A percentile compares a stretch with the other conserved stretches of the same genome.
phyloP scores from a whole-genome alignment of 2,329 filamentous ascomycete species.

The Cadophora sp. region DNA sequence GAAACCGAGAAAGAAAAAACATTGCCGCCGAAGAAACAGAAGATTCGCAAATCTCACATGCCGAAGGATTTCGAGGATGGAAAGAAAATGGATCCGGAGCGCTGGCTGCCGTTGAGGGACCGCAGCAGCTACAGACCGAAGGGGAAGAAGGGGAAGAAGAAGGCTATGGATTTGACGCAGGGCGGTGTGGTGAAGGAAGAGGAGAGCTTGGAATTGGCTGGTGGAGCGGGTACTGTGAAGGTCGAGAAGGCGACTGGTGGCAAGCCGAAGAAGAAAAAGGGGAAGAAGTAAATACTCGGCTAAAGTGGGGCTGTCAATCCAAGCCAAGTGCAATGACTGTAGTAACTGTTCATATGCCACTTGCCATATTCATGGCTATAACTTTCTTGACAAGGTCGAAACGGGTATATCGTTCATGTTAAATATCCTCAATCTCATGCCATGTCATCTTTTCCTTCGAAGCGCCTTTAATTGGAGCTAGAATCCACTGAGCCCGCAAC shows the following conservation, averaged over 20 bases:
- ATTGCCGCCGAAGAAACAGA: slow-evolving; percentile 60
- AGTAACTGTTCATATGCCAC: neutral
- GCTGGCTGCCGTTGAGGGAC: slow-evolving; percentile 92
- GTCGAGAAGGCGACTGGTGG: slow-evolving; percentile 62
- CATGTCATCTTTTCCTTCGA: neutral
- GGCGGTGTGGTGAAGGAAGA: slow-evolving; percentile 82
- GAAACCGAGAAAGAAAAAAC: slow-evolving; percentile 49
- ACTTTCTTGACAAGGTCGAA: neutral
- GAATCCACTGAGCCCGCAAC: neutral
- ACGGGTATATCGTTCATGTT: neutral
- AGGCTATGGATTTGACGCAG: slow-evolving; percentile 79
- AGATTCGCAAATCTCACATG: slow-evolving; percentile 64
- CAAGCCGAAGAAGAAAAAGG: slow-evolving; percentile 47
- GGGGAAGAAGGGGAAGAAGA: slow-evolving; percentile 90
- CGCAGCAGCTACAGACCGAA: slow-evolving; percentile 88
- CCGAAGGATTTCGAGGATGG: slow-evolving; percentile 78
- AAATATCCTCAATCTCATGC: neutral
- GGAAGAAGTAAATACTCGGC: slow-evolving; percentile 50
- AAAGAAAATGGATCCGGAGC: slow-evolving; percentile 85
- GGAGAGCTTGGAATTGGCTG: slow-evolving; percentile 68
- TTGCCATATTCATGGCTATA: neutral
- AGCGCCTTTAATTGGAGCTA: neutral
- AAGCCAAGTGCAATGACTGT: neutral
- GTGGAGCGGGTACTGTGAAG: slow-evolving; percentile 67
- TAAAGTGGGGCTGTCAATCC: neutral